Percentiles rank a stretch among this genome's conserved stretches.
Conservation (phyloP, 2,329 filamentous ascomycete species). For the Dothideomycetes sp. region DNA sequence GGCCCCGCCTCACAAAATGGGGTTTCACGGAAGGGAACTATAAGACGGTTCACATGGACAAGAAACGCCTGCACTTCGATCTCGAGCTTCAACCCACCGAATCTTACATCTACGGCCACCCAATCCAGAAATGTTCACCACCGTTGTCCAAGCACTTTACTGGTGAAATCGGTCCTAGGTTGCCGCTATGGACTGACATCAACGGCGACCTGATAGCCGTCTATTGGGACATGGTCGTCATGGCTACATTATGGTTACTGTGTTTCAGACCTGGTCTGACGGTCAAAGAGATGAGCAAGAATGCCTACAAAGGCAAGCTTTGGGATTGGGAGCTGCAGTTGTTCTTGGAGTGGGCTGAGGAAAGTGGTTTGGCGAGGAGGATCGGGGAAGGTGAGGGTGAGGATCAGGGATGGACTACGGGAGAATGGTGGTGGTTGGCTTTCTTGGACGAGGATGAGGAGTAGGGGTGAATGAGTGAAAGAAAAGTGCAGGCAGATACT, state of each 20-base stretch:
- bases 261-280: constrained; percentile 51
- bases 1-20: constrained; percentile 45
- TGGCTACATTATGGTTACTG: constrained; percentile 53
- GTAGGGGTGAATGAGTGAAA: too few species aligned
- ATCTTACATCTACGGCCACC: constrained; percentile 35
- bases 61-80: constrained; percentile 55
- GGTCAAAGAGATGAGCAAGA: constrained; percentile 29
- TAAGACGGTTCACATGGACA: constrained; percentile 59
- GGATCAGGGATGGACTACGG: constrained; percentile 9
- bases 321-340: constrained; percentile 55
- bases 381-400: constrained; percentile 32
- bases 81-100: constrained; percentile 51
- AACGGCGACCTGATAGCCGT: constrained; percentile 49
- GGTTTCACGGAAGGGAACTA: constrained; percentile 65
- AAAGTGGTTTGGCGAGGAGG: constrained; percentile 43
- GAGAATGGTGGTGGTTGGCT: constrained; percentile 14
- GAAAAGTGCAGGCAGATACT: too few species aligned
- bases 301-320: constrained; percentile 48
- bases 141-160: constrained; percentile 21
- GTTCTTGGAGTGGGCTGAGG: constrained; percentile 50
- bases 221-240: constrained; percentile 57
- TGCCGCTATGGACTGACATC: constrained; percentile 67
- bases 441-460: too few species aligned
- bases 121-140: constrained; percentile 17
- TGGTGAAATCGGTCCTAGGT: constrained; percentile 32